Base-by-base conservation (phyloP, 2,329 filamentous ascomycete species). In the Trichoderma koningii region DNA sequence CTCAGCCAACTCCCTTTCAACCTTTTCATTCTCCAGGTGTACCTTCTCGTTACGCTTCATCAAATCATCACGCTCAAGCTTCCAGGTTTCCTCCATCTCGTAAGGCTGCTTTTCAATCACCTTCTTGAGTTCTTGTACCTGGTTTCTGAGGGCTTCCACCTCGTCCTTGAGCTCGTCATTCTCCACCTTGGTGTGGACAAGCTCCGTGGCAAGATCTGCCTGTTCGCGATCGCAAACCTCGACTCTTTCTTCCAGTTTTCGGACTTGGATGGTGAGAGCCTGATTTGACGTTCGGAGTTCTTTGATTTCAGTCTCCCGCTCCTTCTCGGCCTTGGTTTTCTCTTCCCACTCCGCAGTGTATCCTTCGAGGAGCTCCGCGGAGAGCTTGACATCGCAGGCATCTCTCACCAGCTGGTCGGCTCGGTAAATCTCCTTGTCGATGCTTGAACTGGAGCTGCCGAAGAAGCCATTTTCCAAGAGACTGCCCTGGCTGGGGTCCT, bases 381-480 rank as follows among this genome's bases (percentile, higher is more conserved):
- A 92, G 47, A 99, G 87, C 72, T 92, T 90, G 59, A 98, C 84
- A 41, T 91, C 89, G 73, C 93, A 97, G 0, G 95, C 95, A 76
- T 99, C 95, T 66, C 91, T 90, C 15, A 99, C 92, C 67, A 99
- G 87, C 71, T 95, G 88, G 75, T 99, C 95, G 17, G 95, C 95
- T 56, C 93, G 89, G 76, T 99, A 99, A 7, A 99, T 87, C 74
- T 97, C 95, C 77, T 97, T 97, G 74, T 99, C 95, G 14, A 92
- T 85, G 69, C 88, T 91, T n/a, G 89, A 88, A 41, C 91, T 93
- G 26, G 92, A 94, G 75, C 90, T 94, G 66, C 95, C 95, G 73
- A 99, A 99, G 82, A 99, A 99, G 15, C 95, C 95, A 50, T 93
- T 96, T 76, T 99, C 95, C 1, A 98, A 85, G 55, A 99, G 89